These are phyloP conservation scores for Zarea fungicola DNA, from an alignment of 2,329 filamentous ascomycete species.

Conservation along the genomic window DNA sequence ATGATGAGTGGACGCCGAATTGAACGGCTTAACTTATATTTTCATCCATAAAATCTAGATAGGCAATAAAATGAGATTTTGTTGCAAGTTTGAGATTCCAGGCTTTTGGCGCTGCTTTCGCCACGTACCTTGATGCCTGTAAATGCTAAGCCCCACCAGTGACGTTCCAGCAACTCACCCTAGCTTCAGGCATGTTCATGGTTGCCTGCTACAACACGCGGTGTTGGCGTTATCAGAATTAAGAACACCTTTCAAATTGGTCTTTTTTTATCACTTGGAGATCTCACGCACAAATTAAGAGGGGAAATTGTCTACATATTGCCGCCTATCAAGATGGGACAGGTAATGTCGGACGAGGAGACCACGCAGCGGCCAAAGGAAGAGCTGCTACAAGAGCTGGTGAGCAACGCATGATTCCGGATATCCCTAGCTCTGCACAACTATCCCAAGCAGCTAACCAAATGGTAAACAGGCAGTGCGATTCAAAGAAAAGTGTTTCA, in stretches of 20 bases:
- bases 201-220: conserved; percentile 1
- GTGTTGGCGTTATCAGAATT: no score
- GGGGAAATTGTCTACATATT: no score
- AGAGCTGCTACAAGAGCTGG: conserved; percentile 46
- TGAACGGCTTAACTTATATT: no score
- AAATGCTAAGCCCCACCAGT: conserved; percentile 6
- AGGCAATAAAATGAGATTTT: no score
- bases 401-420: conserved; percentile 25
- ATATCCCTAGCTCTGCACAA: conserved; percentile 5
- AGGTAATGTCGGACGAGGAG: conserved; percentile 43
- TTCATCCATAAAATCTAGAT: no score
- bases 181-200: background rate
- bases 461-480: conserved; percentile 50
- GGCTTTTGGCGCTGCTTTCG: background rate
- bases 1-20: no score
- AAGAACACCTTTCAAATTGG: no score
- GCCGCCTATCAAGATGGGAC: no score
- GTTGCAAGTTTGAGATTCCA: no score
- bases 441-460: background rate
- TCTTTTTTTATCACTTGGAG: no score
- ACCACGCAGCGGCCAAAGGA: conserved; percentile 43
- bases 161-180: background rate
- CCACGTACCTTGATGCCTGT: background rate
- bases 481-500: conserved; percentile 67
- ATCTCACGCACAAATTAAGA: no score